Percentiles rank a stretch among this genome's conserved stretches.
phyloP scores from a whole-genome alignment of 495 filamentous ascomycete species.

The Lindgomyces ingoldianus region DNA sequence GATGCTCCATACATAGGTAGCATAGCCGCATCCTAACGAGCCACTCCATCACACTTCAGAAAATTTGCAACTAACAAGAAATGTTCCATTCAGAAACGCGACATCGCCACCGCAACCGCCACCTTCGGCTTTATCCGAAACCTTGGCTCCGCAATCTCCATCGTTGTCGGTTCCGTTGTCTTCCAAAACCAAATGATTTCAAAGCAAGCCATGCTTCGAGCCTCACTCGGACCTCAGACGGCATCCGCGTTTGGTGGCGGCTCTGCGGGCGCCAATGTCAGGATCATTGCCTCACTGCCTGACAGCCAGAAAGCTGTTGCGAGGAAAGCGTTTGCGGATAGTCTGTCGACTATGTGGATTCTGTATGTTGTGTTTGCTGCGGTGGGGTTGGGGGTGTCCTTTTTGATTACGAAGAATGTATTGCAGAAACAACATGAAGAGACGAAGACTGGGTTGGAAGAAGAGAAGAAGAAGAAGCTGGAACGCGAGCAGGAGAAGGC shows the following conservation, averaged over 20 bases:
- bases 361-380: slow-evolving; percentile 48
- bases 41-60: too few relatives aligned
- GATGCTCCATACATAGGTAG: too few relatives aligned
- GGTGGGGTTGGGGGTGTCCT: slow-evolving; percentile 43
- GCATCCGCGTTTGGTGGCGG: slow-evolving; percentile 47
- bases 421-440: slow-evolving; percentile 43
- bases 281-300: slow-evolving; percentile 46
- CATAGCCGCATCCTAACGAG: too few relatives aligned
- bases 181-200: slow-evolving; percentile 63
- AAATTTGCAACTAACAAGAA: slow-evolving; percentile 40
- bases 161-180: slow-evolving; percentile 79
- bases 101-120: slow-evolving; percentile 75
- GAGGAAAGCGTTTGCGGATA: slow-evolving; percentile 47
- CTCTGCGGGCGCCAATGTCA: slow-evolving; percentile 50
- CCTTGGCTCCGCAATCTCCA: slow-evolving; percentile 67
- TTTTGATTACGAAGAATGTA: slow-evolving; percentile 46
- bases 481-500: slow-evolving; percentile 34
- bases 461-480: slow-evolving; percentile 40
- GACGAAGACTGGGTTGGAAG: slow-evolving; percentile 47
- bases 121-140: slow-evolving; percentile 75
- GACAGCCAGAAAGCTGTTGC: slow-evolving; percentile 39
- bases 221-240: slow-evolving; percentile 36
- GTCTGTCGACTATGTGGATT: slow-evolving; percentile 52
- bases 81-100: slow-evolving; percentile 49
- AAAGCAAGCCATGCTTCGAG: slow-evolving; percentile 14